Evolutionary conservation across 192 early-diverging fungal species (phyloP).

Genomic region (Bifiguratus adelaidae): DNA sequence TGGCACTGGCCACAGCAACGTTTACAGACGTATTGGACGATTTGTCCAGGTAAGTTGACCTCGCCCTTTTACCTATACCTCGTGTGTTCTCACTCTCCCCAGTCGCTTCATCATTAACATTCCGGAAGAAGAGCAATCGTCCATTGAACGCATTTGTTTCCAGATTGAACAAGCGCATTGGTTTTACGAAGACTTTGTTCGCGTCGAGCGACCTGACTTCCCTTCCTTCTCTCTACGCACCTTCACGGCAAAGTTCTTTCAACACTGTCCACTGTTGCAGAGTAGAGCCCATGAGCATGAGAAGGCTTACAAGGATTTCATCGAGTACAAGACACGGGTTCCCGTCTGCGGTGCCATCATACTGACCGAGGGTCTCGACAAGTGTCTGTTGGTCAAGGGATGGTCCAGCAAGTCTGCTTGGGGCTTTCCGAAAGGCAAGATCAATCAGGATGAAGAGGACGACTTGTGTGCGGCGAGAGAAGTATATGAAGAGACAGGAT

Average conservation of each 20-base stretch:
- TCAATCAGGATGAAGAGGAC: slow-evolving; percentile 93
- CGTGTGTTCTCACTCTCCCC: not conserved
- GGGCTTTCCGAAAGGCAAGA: slow-evolving; percentile 99
- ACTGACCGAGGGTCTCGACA: slow-evolving; percentile 69
- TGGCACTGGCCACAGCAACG: slow-evolving; percentile 46
- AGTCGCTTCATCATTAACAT: slow-evolving; percentile 99
- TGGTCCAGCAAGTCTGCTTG: slow-evolving; percentile 84
- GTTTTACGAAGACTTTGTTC: slow-evolving; percentile 98
- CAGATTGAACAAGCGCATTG: slow-evolving; percentile 99
- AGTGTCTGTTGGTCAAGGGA: slow-evolving; percentile 86
- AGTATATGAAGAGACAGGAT: slow-evolving; percentile 92
- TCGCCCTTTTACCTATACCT: not conserved
- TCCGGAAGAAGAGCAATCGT: slow-evolving; percentile 85
- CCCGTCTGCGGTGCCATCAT: slow-evolving; percentile 98
- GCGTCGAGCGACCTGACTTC: slow-evolving; percentile 69
- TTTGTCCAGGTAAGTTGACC: slow-evolving; percentile 54
- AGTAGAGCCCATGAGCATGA: slow-evolving; percentile 87
- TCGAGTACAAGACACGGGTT: slow-evolving; percentile 92
- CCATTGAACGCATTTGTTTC: slow-evolving; percentile 95
- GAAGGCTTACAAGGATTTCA: slow-evolving; percentile 79
- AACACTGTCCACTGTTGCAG: slow-evolving; percentile 81
- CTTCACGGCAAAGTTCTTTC: slow-evolving; percentile 74
- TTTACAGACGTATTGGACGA: slow-evolving; percentile 85
- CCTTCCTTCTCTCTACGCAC: slow-evolving; percentile 80
- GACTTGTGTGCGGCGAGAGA: slow-evolving; percentile 84